phyloP scores from a whole-genome alignment of 495 filamentous ascomycete species.

The Lasiosphaeris hirsuta region DNA sequence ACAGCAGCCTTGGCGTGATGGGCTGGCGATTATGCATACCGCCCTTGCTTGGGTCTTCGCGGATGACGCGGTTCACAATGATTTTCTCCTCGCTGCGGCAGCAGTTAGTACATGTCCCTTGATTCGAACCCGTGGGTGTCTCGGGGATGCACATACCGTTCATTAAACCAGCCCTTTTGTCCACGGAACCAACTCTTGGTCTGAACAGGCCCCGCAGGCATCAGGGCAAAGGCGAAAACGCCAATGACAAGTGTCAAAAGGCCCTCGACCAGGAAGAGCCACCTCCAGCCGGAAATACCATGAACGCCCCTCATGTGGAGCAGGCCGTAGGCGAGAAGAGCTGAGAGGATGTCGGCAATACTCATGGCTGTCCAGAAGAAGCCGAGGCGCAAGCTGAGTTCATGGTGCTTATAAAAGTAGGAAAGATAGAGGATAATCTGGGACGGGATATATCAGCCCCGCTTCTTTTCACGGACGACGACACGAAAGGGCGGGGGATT shows the following conservation, averaged over 20 bases:
- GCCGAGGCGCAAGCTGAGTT: conserved; percentile 47
- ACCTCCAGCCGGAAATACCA: conserved; percentile 47
- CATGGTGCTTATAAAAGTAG: conserved; percentile 50
- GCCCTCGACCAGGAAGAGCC: conserved; percentile 55
- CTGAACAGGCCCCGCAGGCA: too few species aligned
- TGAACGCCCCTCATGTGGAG: conserved; percentile 47
- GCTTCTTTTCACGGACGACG: too few species aligned
- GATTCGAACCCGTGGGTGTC: too few species aligned
- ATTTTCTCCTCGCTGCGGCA: conserved; percentile 32
- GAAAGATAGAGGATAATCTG: conserved; percentile 45
- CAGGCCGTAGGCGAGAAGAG: conserved; percentile 48
- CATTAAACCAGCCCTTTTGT: conserved; percentile 3
- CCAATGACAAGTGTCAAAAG: conserved; percentile 38
- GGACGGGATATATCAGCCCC: too few species aligned
- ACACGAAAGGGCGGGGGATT: too few species aligned
- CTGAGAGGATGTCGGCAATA: conserved; percentile 42
- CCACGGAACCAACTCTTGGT: neutral
- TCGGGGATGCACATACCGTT: neutral
- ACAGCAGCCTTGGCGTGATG: conserved; percentile 55
- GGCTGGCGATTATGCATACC: conserved; percentile 59
- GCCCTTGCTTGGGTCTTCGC: conserved; percentile 66
- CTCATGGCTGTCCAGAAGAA: conserved; percentile 48
- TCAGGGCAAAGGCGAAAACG: conserved; percentile 34
- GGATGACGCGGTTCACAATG: conserved; percentile 68
- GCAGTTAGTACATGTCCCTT: too few species aligned